phyloP scores from a whole-genome alignment of 2,329 filamentous ascomycete species.

The Alternaria gaisen region DNA sequence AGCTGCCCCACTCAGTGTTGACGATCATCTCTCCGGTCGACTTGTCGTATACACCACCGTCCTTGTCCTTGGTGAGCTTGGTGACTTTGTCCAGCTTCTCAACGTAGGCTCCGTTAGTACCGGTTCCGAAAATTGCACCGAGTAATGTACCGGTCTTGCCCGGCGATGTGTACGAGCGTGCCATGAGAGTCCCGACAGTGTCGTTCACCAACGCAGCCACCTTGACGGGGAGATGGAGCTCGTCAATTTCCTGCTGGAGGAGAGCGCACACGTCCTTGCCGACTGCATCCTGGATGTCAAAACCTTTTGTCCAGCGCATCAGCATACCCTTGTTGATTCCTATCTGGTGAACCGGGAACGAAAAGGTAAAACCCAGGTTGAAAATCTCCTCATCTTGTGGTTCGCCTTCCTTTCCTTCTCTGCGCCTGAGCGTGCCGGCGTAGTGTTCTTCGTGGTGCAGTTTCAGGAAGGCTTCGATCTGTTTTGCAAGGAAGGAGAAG shows the following conservation, averaged over 20 bases:
- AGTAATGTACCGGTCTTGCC: constrained; percentile 86
- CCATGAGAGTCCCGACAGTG: constrained; percentile 97
- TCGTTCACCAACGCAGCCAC: constrained; percentile 98
- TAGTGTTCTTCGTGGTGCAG: constrained; percentile 91
- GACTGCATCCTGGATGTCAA: constrained; percentile 92
- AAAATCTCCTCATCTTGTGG: constrained; percentile 78
- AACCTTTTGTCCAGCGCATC: constrained; percentile 98
- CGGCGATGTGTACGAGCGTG: constrained; percentile 91
- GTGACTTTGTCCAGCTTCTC: constrained; percentile 88
- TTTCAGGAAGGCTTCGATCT: constrained; percentile 88
- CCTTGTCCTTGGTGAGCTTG: constrained; percentile 67
- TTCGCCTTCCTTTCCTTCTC: constrained; percentile 67
- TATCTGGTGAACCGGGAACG: constrained; percentile 92
- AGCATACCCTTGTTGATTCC: constrained; percentile 95
- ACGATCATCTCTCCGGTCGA: constrained; percentile 94
- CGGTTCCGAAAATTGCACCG: constrained; percentile 97
- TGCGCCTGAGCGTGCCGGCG: constrained; percentile 71
- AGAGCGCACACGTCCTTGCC: constrained; percentile 94
- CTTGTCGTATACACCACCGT: constrained; percentile 71
- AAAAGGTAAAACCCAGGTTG: constrained; percentile 97
- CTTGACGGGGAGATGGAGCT: constrained; percentile 83
- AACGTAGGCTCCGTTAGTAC: constrained; percentile 96
- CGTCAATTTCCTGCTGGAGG: constrained; percentile 88
- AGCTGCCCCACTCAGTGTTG: constrained; percentile 98
- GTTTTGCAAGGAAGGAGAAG: constrained; percentile 90